Evolutionary conservation across 768 basidiomycete genomes (phyloP).

Genomic region (Lactifluus volemus): DNA sequence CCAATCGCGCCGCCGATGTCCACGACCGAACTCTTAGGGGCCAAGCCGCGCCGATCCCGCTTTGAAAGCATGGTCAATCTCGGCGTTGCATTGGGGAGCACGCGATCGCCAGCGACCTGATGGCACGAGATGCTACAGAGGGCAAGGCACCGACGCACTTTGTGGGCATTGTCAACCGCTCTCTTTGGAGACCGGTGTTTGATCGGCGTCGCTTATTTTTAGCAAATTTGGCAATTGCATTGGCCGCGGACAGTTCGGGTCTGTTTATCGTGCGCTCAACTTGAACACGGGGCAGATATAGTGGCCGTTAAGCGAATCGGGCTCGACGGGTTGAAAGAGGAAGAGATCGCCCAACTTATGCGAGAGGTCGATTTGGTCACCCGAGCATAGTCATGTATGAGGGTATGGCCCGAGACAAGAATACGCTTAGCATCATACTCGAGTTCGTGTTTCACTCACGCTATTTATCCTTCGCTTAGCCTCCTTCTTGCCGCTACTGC

Average conservation of each 20-base stretch:
- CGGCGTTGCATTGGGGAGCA: slow-evolving; percentile 36
- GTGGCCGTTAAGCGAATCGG: slow-evolving; percentile 98
- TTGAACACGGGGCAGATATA: slow-evolving; percentile 93
- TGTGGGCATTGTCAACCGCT: slow-evolving; percentile 38
- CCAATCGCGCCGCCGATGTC: slow-evolving; percentile 46
- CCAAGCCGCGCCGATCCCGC: slow-evolving; percentile 46
- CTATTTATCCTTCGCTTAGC: slow-evolving; percentile 11
- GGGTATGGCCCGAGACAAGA: slow-evolving; percentile 85
- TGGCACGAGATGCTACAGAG: slow-evolving; percentile 53
- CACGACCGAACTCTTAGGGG: slow-evolving; percentile 57
- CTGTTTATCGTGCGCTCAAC: slow-evolving; percentile 92
- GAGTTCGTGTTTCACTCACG: slow-evolving; percentile 53
- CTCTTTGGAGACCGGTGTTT: not conserved
- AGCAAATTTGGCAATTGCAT: slow-evolving; percentile 99
- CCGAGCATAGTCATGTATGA: slow-evolving; percentile 97
- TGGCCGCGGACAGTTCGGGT: slow-evolving; percentile 93
- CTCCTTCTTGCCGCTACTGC: not conserved
- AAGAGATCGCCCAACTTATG: slow-evolving; percentile 87
- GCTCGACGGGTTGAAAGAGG: slow-evolving; percentile 83
- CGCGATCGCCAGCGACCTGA: slow-evolving; percentile 57
- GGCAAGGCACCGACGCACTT: slow-evolving; percentile 74
- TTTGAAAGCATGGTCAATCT: slow-evolving; percentile 69
- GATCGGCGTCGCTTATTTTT: not conserved
- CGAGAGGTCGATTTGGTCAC: slow-evolving; percentile 88
- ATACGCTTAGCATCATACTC: slow-evolving; percentile 85